Conservation (phyloP, 148 eudicot species). For the Fallopia convolvulus region DNA sequence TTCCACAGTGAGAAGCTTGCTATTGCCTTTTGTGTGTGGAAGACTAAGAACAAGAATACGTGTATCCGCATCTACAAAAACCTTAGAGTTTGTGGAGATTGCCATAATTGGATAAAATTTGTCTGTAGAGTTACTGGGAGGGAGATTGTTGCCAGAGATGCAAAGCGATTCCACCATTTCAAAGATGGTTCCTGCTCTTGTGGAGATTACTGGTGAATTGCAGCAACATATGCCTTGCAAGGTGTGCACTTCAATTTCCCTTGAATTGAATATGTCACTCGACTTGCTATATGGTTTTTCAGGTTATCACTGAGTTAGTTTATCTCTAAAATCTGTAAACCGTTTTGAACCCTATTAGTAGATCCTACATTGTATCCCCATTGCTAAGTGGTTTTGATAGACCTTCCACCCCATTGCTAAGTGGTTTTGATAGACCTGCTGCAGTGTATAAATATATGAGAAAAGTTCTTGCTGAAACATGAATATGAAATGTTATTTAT, state of each 20-base stretch:
- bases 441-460: neutral
- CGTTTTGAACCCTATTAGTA: neutral
- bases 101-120: constrained; percentile 35
- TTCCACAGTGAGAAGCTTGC: constrained; percentile 40
- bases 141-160: constrained; percentile 39
- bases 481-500: neutral
- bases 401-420: neutral
- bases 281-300: neutral
- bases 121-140: constrained; percentile 28
- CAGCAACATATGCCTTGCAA: constrained; percentile 53
- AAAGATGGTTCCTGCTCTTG: constrained; percentile 40
- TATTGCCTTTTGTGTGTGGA: constrained; percentile 30
- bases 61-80: constrained; percentile 35
- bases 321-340: no score
- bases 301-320: neutral
- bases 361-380: neutral
- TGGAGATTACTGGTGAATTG: constrained; percentile 47
- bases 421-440: neutral
- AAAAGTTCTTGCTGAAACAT: neutral
- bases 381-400: neutral
- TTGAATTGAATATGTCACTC: neutral
- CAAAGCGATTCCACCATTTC: constrained; percentile 45
- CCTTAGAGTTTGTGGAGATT: constrained; percentile 41
- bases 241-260: constrained; percentile 32
- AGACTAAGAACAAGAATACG: constrained; percentile 18